Evolutionary conservation across 169 alveolate genomes (phyloP), one percentile per base, ranked within the genome.

Genomic region (Plasmodium gaboni): DNA sequence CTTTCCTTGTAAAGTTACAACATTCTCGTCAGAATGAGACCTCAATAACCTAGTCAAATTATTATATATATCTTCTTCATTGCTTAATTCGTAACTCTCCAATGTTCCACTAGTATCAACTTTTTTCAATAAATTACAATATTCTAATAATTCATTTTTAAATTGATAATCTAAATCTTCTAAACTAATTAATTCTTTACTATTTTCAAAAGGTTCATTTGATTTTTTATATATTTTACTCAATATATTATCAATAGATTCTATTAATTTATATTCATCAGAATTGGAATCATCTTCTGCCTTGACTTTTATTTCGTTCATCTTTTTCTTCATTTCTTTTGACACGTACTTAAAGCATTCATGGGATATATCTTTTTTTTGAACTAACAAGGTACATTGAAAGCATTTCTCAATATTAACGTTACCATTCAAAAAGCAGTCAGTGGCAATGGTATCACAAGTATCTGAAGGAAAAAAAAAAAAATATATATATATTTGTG

Each of bases 31-130:
- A 13, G 17, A 13, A 65, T 85, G 86, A n/a, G 24, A 4, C 26
- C 24, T 59, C 22, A 85, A 10, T 6, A 85, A 32, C 12, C 70
- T 70, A 1, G 55, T 46, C 24, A 85, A 22, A 70, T 85, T 85
- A 9, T 63, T 85, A 60, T 10, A 85, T 50, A 63, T 46, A 50
- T 80, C 83, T 5, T 6, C 17, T 22, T 46, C 76, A 44, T 64
- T 76, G 26, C 74, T 78, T 61, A 76, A 6, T 64, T 76, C 57
- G 44, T 64, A 57, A 12, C 13, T 32, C 1, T 76, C 55, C 12
- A 76, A 42, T 26, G 89, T 76, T 17, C 89, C 89, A 64, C 89
- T 76, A n/a, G 24, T 46, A 26, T 76, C 89, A 13, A 76, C 63
- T 68, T 76, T 44, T 44, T 76, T 76, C 6, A 76, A 10, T 2